Base-by-base conservation (phyloP, 2,329 filamentous ascomycete genomes). In the Sporothrix curviconia region DNA sequence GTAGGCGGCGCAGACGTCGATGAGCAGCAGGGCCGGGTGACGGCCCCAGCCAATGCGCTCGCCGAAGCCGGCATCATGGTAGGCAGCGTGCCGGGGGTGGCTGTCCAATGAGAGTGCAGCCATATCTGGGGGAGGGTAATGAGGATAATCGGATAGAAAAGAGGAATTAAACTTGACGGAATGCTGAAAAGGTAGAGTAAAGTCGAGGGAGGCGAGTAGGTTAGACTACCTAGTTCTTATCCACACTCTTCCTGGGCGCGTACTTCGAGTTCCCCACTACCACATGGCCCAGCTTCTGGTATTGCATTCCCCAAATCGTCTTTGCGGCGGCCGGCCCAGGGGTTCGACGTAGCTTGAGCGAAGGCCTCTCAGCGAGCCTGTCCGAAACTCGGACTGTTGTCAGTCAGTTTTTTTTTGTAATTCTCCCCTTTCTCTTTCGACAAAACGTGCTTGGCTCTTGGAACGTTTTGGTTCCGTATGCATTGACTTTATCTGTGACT, bases 1-100 rank as follows among this genome's bases (percentile, higher is more conserved):
- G 64, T 77, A 77, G 14, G 74, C 74, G 37, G 70, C 73, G 65
- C 74, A 78, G 40, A 77, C 73, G 62, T 78, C 75, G 64, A 78
- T 70, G 24, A 78, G 63, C 49, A 78, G 64, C 3, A 78, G 68
- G 22, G 71, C 75, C 4, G 74, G 74, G 6, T 65, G 68, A 22
- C 52, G 56, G 37, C 74, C 75, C 74, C 74, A 77, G 60, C 73
- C 74, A 64, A 77, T 73, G 28, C 67, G 70, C 37, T 69, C 67
- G 55, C 68, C 68, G 60, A 72, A 76, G 59, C 73, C 74, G 50
- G 71, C 68, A 8, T 60, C 58, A n/a, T 63, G 61, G 53, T 68
- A 69, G 11, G 66, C 66, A 11, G 55, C 50, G 42, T 60, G 50
- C 25, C 47, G 14, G 1, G 59, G 59, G 24, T 60, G 59, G 44